Evolutionary conservation across 2,329 filamentous ascomycete species (phyloP).

Genomic region (Dactylellina parvicollis): DNA sequence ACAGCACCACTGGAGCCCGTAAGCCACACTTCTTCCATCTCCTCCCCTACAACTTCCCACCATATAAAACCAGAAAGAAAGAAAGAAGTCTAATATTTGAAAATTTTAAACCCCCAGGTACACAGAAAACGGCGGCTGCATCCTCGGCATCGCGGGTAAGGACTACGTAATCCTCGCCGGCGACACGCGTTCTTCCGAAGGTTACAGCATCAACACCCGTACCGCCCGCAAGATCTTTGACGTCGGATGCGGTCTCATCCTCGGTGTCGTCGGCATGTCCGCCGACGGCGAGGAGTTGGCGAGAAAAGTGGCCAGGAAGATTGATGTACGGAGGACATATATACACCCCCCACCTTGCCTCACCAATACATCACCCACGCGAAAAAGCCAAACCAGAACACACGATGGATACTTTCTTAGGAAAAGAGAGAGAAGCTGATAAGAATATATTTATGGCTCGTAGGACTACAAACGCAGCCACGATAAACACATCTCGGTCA

Average conservation of each 20-base stretch:
- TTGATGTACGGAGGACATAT: constrained; percentile 55
- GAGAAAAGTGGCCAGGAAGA: constrained; percentile 57
- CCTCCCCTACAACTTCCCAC: neutral
- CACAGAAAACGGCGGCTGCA: constrained; percentile 97
- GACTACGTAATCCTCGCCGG: constrained; percentile 97
- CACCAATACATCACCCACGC: neutral
- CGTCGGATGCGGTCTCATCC: constrained; percentile 91
- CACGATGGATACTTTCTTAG: too few relatives aligned
- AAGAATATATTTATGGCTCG: neutral
- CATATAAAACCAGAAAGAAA: too few relatives aligned
- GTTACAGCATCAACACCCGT: constrained; percentile 99
- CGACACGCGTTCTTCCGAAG: constrained; percentile 93
- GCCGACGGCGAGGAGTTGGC: constrained; percentile 90
- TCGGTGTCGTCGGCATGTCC: constrained; percentile 94
- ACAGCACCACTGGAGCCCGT: constrained; percentile 58
- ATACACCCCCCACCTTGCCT: neutral
- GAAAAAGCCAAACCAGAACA: too few relatives aligned
- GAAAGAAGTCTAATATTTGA: constrained; percentile 31
- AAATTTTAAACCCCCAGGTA: constrained; percentile 69
- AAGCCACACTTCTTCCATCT: constrained; percentile 22
- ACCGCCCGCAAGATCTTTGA: constrained; percentile 96
- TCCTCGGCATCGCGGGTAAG: constrained; percentile 89
- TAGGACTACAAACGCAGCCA: constrained; percentile 59
- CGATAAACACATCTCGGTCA: constrained; percentile 86
- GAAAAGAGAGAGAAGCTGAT: too few relatives aligned